Conservation (phyloP, 768 basidiomycete species). For the Boletus eberwhitei region DNA sequence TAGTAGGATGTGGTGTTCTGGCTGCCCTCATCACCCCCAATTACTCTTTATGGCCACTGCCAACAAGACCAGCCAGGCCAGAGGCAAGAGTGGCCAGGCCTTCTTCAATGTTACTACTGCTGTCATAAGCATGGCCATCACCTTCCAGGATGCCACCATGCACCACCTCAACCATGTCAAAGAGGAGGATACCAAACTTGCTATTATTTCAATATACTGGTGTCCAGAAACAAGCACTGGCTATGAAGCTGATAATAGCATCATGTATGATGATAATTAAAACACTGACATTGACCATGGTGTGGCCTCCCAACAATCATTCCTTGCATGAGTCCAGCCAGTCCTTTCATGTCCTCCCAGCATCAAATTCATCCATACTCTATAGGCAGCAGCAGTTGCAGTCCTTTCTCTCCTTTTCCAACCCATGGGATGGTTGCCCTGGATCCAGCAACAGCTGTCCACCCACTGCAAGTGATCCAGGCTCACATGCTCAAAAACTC, state of each 20-base stretch:
- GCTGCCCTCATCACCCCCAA: too few species aligned
- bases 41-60: slow-evolving; percentile 61
- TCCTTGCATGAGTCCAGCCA: slow-evolving; percentile 79
- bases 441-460: slow-evolving; percentile 50
- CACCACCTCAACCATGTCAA: slow-evolving; percentile 34
- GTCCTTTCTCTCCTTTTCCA: slow-evolving; percentile 66
- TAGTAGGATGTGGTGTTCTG: too few species aligned
- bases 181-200: slow-evolving; percentile 37
- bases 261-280: slow-evolving; percentile 34
- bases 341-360: slow-evolving; percentile 71
- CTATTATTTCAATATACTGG: slow-evolving; percentile 36
- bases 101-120: slow-evolving; percentile 7
- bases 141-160: slow-evolving; percentile 17
- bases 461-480: slow-evolving; percentile 49
- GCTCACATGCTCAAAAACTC: slow-evolving; percentile 49
- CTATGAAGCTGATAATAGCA: slow-evolving; percentile 51
- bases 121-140: not conserved
- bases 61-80: slow-evolving; percentile 37
- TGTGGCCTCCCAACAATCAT: slow-evolving; percentile 45
- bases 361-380: slow-evolving; percentile 39
- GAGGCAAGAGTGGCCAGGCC: slow-evolving; percentile 38
- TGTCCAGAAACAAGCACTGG: slow-evolving; percentile 71
- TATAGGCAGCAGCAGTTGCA: slow-evolving; percentile 46
- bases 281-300: slow-evolving; percentile 37
- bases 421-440: slow-evolving; percentile 40